Evolutionary conservation across 306 rosid species (phyloP).

Genomic region (Cicer cuneatum): DNA sequence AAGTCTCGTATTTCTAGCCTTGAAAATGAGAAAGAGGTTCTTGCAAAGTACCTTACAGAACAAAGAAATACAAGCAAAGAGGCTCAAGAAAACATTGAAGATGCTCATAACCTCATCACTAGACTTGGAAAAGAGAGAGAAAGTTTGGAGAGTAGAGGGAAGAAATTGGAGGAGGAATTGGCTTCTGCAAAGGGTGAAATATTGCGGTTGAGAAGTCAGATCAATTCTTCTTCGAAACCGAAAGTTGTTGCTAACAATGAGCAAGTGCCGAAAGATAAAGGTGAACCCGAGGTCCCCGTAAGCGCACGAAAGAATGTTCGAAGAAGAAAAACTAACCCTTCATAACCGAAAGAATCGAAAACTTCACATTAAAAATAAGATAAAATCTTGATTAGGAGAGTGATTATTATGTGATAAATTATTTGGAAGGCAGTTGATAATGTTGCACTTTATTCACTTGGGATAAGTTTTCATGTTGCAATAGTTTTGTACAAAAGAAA

Average conservation of each 20-base stretch:
- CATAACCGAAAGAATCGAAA: constrained; percentile 40
- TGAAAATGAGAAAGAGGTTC: constrained; percentile 75
- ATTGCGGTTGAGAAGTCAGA: constrained; percentile 49
- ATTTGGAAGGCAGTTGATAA: constrained; percentile 30
- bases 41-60: constrained; percentile 60
- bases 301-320: constrained; percentile 41
- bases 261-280: constrained; percentile 41
- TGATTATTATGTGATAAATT: constrained; percentile 31
- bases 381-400: not conserved
- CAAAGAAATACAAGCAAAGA: constrained; percentile 64
- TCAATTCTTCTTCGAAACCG: constrained; percentile 46
- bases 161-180: constrained; percentile 72
- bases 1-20: constrained; percentile 60
- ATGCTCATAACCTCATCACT: constrained; percentile 76
- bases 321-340: constrained; percentile 51
- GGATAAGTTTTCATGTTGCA: constrained; percentile 32
- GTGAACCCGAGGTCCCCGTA: constrained; percentile 41
- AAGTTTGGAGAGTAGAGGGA: constrained; percentile 65
- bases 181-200: constrained; percentile 84
- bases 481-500: constrained; percentile 39
- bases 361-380: not conserved
- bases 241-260: constrained; percentile 45
- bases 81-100: constrained; percentile 79
- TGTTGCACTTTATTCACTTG: constrained; percentile 33
- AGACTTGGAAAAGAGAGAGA: constrained; percentile 75